Evolutionary conservation across 2,329 filamentous ascomycete species (phyloP), one percentile per base, ranked within the genome.

Genomic region (Phialophora tarda): DNA sequence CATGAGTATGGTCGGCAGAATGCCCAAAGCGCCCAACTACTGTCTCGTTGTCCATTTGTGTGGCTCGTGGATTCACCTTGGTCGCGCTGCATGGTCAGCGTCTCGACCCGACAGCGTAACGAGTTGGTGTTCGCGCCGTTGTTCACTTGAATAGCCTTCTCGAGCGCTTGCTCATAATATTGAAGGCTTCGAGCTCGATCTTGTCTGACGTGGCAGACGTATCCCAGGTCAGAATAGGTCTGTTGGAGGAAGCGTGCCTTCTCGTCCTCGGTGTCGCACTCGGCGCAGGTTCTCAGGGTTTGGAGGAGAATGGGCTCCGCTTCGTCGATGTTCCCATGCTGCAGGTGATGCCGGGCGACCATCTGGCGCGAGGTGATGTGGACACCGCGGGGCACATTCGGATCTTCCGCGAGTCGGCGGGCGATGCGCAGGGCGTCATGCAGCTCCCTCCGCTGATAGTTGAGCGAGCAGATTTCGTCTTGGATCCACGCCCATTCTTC

Each of bases 401-500:
- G 34, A 21, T 64, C 48, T 2, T 14, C 26, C 1, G 55, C 30
- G 44, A 64, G 55, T 8, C 48, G 34, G 12, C 34, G 44, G 30
- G 62, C 62, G 28, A 64, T 64, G 30, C 54, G 54, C 8, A 64
- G 48, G 17, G 62, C 62, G 50, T 64, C 62, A 21, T 53, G 14
- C 55, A 64, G 41, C 32, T 58, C 62, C 30, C 32, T 30, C 12
- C 55, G 30, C 17, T 64, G 55, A 41, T 64, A 59, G 17, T 59
- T 57, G 11, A 64, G 62, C 6, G 62, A 59, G 55, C 62, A 64
- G 47, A 64, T 64, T 41, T 63, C 55, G 24, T 64, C 62, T n/a
- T 64, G 62, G n/a, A 64, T 58, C 55, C 62, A 64, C 3, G 62
- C 62, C 62, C 62, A 59, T 32, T 64, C 62, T 8, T 59, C 47